A percentile compares a stretch with the other conserved stretches of the same genome.
phyloP scores from a whole-genome alignment of 179 eudicot species.

The Actinidia chinensis region DNA sequence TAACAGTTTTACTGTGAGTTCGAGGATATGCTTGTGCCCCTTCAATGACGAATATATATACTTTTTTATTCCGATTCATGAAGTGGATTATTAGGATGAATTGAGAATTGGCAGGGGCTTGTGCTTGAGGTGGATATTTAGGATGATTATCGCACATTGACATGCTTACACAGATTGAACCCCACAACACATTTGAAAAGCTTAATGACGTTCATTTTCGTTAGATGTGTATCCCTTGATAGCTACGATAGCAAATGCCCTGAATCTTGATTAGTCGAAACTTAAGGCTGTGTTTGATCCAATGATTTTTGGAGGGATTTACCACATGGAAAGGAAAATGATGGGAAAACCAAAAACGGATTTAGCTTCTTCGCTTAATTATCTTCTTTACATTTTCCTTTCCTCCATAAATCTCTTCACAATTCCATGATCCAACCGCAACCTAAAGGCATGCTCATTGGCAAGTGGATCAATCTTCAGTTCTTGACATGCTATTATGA shows the following conservation, averaged over 20 bases:
- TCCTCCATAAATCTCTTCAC: too few species aligned
- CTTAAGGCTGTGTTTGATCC: too few species aligned
- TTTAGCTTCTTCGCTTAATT: too few species aligned
- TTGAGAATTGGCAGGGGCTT: background rate
- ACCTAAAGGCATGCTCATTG: too few species aligned
- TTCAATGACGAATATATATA: background rate
- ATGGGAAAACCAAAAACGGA: too few species aligned
- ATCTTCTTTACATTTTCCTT: too few species aligned
- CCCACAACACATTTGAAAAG: background rate
- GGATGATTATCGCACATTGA: background rate
- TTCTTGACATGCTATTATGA: too few species aligned
- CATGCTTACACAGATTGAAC: background rate
- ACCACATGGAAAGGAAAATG: too few species aligned
- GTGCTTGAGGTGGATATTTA: conserved; percentile 2
- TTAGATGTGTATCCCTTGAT: background rate
- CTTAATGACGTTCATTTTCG: background rate
- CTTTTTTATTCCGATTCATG: background rate
- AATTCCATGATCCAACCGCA: too few species aligned
- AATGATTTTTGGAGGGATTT: too few species aligned
- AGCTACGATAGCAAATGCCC: background rate
- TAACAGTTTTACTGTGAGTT: conserved; percentile 10
- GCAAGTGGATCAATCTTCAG: too few species aligned
- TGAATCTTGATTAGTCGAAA: background rate
- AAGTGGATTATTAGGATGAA: background rate
- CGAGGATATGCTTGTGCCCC: background rate